Evolutionary conservation across 805 yeast genomes (phyloP), one percentile per base, ranked within the genome.

Genomic region (Suhomyces xylopsoci): DNA sequence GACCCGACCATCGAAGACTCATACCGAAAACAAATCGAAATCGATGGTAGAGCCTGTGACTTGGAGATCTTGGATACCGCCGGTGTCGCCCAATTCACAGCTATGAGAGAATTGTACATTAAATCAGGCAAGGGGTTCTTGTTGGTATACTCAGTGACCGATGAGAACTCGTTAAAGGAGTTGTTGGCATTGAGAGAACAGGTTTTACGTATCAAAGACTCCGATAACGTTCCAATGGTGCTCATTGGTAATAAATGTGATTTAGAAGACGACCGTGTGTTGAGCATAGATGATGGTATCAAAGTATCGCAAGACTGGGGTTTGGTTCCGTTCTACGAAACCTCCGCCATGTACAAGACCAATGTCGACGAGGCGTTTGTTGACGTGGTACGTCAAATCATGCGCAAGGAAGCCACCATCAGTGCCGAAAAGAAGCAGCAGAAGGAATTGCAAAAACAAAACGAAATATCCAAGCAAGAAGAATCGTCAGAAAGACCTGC

Each of bases 1-100:
- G 98, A 93, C 64, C 98, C 99, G 7, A 94, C 99, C 7, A 94
- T 93, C 58, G 99, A 93, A 67, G 98, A 93, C 65, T 90, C 97
- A 0, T 94, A 93, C 70, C 77, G 96, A 46, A 92, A 90, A 65
- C 92, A 89, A 59, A 83, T 90, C 53, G 91, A 87, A 62, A 85
- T 93, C 34, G 97, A 93, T 67, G 96, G 91, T 32, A 81, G 93
- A 58, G 85, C 90, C 4, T 89, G 94, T 64, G 89, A 88, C 58
- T 76, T 93, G 60, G 97, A 93, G 70, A 74, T 73, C 48, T 71
- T 81, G 56, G 86, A 81, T 61, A 81, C 86, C 2, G 86, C 86
- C 0, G 86, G 86, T 28, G 83, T 81, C 28, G 85, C 97, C 20
- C 97, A 92, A 71, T 93, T 90, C 74, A 89, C 96, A 0, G 97